A percentile compares a stretch with the other conserved stretches of the same genome.
Conservation (phyloP, 805 yeast genomes). For the Saccharomyces cerevisiae region DNA sequence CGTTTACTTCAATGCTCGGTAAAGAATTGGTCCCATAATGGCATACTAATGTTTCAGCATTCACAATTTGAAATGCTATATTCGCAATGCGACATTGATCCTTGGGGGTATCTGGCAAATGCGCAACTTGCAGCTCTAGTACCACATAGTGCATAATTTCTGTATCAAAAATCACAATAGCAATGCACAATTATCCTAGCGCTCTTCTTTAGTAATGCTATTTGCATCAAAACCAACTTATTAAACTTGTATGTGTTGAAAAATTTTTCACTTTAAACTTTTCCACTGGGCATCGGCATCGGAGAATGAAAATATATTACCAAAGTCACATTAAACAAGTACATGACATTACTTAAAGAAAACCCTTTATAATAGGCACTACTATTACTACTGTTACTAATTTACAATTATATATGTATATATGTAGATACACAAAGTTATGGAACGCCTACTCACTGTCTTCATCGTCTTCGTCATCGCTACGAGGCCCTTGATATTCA, state of each 20-base stretch:
- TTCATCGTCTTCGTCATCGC: slow-evolving; percentile 9
- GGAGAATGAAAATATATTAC: not conserved
- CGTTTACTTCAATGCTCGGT: slow-evolving; percentile 52
- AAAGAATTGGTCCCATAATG: slow-evolving; percentile 38
- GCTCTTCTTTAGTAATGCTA: not conserved
- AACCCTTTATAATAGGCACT: not conserved
- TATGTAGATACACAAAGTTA: not conserved
- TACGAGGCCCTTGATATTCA: slow-evolving; percentile 28
- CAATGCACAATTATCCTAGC: not conserved
- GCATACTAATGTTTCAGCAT: slow-evolving; percentile 42
- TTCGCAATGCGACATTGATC: slow-evolving; percentile 65
- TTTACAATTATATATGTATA: not conserved
- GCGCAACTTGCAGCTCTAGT: slow-evolving; percentile 17
- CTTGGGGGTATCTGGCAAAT: slow-evolving; percentile 30
- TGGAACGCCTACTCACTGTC: not conserved
- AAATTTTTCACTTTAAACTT: not conserved
- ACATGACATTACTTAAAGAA: not conserved
- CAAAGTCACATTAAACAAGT: not conserved
- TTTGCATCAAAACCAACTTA: not conserved
- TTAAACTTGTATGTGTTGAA: not conserved
- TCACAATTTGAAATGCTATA: slow-evolving; percentile 58
- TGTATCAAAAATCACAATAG: not conserved
- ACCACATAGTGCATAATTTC: slow-evolving; percentile 21
- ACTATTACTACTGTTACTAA: not conserved
- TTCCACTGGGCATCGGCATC: not conserved